These are phyloP conservation scores for Pulveroboletus sp. DNA, from an alignment of 768 basidiomycete species.

Conservation along the genomic window DNA sequence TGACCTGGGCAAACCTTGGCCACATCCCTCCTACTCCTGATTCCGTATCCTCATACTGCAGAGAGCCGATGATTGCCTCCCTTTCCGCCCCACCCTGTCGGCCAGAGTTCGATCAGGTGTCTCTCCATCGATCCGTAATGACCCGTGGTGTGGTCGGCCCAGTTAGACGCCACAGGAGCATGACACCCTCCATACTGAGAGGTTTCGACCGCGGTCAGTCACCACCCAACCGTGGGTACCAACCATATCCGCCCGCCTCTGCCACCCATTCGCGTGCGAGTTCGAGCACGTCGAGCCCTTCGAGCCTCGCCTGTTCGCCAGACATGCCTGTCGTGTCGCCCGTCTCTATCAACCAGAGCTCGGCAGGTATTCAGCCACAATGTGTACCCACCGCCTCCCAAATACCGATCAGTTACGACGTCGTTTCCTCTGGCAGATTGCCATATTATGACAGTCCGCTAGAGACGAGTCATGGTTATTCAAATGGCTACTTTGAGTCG, in stretches of 20 bases:
- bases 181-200: conserved; percentile 63
- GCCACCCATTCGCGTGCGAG: conserved; percentile 25
- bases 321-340: conserved; percentile 24
- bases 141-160: conserved; percentile 46
- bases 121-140: conserved; percentile 23
- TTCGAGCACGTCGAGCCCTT: conserved; percentile 29
- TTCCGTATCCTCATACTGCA: conserved; percentile 31
- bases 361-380: conserved; percentile 14
- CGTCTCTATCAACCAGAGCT: conserved; percentile 12
- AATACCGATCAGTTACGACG: conserved; percentile 19
- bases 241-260: conserved; percentile 45
- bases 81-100: conserved; percentile 66
- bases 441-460: conserved; percentile 25
- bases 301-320: conserved; percentile 26
- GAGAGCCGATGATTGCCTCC: conserved; percentile 40
- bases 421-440: conserved; percentile 24
- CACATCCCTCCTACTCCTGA: conserved; percentile 14
- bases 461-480: conserved; percentile 21
- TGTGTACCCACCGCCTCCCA: conserved; percentile 21
- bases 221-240: conserved; percentile 46
- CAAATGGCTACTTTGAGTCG: conserved; percentile 20
- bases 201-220: conserved; percentile 48
- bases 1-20: conserved; percentile 22
- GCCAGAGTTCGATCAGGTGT: conserved; percentile 53
- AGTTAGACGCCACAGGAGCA: conserved; percentile 66